Evolutionary conservation across 176 grass and related monocot species (phyloP), one percentile per base, ranked within the genome.

Genomic region (Cenchrus americanus): DNA sequence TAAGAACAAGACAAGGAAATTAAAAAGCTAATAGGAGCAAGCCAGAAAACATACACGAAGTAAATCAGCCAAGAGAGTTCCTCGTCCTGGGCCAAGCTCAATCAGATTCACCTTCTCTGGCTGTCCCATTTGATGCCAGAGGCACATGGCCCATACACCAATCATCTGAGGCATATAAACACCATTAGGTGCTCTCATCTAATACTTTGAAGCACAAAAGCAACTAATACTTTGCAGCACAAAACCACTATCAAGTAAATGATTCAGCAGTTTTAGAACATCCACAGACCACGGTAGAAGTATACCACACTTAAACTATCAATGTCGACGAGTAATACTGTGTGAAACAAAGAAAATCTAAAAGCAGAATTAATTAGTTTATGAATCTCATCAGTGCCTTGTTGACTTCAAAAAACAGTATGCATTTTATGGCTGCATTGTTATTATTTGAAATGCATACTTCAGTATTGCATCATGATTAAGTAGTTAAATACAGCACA

Each of bases 111-210:
- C 91, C 62, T 87, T 92, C 50, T 85, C 80, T 37, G 96, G 93
- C 67, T 83, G 77, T 21, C 89, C 96, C 91, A 98, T 94, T 90
- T 98, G 93, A 83, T 98, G 89, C 93, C 93, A 98, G 18, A 98
- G 88, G 81, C 89, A 95, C 93, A 95, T 90, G 8, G 84, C 85
- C 93, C 96, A 98, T 15, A 98, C 91, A 43, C 91, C 93, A 63
- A 94, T 81, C 91, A 98, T 92, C 93, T 98, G 87, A 83, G 76
- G 71, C 15, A 73, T 73, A 58, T 53, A 0, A 80, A 60, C 19
- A 70, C 12, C 23, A 78, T 67, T 42, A 86, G 71, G 23, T 76
- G 43, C 6, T 75, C 47, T 69, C 54, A 59, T 60, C 5, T 30
- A 37, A 61, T 18, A 78, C 5, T 5, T 26, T 51, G 83, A 57